phyloP scores from a whole-genome alignment of 163 green algal genomes.

The Volvox carteri region DNA sequence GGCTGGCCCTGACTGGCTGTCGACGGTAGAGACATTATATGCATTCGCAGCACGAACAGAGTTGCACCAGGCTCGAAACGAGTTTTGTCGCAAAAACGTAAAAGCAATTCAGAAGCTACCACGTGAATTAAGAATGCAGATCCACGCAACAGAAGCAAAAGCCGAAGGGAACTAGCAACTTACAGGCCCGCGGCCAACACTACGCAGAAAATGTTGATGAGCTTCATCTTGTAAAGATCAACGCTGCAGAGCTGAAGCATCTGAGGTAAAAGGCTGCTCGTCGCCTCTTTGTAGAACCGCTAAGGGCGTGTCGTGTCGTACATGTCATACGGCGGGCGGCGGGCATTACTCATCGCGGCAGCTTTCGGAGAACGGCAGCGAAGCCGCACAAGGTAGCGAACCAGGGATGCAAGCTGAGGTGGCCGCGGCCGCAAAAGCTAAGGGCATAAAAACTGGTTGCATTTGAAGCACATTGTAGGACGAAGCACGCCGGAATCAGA shows the following conservation, averaged over 20 bases:
- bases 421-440: background rate
- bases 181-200: background rate
- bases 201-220: background rate
- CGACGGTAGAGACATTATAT: background rate
- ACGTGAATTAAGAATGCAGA: background rate
- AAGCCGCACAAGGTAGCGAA: background rate
- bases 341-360: conserved; percentile 22
- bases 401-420: background rate
- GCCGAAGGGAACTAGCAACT: background rate
- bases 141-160: too few species aligned
- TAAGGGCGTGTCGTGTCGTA: background rate
- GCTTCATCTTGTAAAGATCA: background rate
- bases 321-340: background rate
- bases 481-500: background rate
- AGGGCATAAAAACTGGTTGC: background rate
- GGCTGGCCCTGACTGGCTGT: too few species aligned
- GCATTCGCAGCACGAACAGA: background rate
- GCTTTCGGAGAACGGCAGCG: too few species aligned
- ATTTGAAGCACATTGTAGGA: background rate
- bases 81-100: background rate
- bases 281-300: background rate
- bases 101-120: background rate
- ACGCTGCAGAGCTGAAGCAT: background rate
- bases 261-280: background rate
- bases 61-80: background rate